Evolutionary conservation across 2,329 filamentous ascomycete genomes (phyloP).

Genomic region (Colletotrichum tamarilloi): DNA sequence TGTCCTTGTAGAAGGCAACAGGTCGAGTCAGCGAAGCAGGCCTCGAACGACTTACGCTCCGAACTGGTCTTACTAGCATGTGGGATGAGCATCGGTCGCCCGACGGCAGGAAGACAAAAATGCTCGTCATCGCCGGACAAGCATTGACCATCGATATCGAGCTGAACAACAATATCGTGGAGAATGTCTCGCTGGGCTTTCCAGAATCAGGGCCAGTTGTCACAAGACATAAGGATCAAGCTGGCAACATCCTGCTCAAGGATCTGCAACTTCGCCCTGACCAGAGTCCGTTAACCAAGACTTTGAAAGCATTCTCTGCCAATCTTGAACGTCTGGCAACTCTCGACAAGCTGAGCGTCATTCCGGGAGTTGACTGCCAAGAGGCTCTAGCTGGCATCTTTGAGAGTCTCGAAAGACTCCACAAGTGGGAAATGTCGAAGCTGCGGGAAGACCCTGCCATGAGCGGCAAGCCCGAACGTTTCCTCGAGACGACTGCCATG

Average conservation of each 20-base stretch:
- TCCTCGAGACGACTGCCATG: conserved; percentile 67
- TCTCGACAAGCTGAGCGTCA: conserved; percentile 77
- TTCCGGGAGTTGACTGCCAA: conserved; percentile 78
- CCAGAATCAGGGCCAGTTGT: conserved; percentile 69
- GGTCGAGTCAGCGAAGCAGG: conserved; percentile 80
- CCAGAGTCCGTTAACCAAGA: conserved; percentile 76
- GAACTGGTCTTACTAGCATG: conserved; percentile 73
- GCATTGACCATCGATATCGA: conserved; percentile 71
- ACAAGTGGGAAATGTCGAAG: conserved; percentile 75
- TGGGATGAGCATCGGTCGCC: conserved; percentile 65
- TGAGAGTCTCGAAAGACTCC: conserved; percentile 75
- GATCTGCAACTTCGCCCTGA: conserved; percentile 71
- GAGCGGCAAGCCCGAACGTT: conserved; percentile 58
- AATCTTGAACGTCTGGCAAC: conserved; percentile 78
- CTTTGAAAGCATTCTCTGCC: conserved; percentile 74
- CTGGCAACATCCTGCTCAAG: conserved; percentile 72
- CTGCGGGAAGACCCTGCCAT: conserved; percentile 61
- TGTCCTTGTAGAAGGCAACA: conserved; percentile 45
- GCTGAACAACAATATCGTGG: conserved; percentile 70
- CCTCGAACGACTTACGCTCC: conserved; percentile 76
- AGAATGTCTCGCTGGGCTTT: conserved; percentile 72
- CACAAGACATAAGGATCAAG: conserved; percentile 69
- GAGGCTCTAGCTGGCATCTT: conserved; percentile 81
- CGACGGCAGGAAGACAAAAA: conserved; percentile 61
- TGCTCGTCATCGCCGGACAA: conserved; percentile 71